phyloP scores from a whole-genome alignment of 1,284 basidiomycete species.

The Xerocomus minutiporus region DNA sequence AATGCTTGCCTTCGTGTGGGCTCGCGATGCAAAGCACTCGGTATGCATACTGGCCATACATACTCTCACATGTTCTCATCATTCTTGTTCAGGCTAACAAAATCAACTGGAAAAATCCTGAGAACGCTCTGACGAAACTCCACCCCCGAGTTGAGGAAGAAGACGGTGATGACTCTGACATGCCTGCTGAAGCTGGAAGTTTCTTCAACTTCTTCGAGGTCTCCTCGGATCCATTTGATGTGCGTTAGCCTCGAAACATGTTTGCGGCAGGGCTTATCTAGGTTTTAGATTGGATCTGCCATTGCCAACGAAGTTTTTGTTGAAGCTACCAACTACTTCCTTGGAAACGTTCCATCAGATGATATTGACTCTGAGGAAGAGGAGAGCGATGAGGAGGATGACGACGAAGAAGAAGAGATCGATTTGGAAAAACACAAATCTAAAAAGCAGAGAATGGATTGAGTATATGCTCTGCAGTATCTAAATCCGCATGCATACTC shows the following conservation, averaged over 20 bases:
- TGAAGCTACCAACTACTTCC: slow-evolving; percentile 73
- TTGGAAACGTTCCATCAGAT: slow-evolving; percentile 56
- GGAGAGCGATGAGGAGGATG: slow-evolving; percentile 61
- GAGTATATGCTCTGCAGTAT: slow-evolving; percentile 25
- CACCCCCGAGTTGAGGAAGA: slow-evolving; percentile 65
- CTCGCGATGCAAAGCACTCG: slow-evolving; percentile 60
- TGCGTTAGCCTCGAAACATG: slow-evolving; percentile 36
- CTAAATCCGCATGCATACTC: slow-evolving; percentile 14
- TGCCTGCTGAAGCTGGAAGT: slow-evolving; percentile 65
- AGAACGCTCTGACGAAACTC: slow-evolving; percentile 70
- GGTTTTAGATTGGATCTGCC: slow-evolving; percentile 56
- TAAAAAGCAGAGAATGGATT: slow-evolving; percentile 66
- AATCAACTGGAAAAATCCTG: slow-evolving; percentile 80
- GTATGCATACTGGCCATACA: slow-evolving; percentile 38
- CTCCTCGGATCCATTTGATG: slow-evolving; percentile 60
- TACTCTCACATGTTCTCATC: not conserved
- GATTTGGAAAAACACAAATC: slow-evolving; percentile 74
- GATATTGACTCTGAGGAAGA: slow-evolving; percentile 61
- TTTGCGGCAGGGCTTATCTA: slow-evolving; percentile 10
- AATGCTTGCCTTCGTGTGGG: slow-evolving; percentile 76
- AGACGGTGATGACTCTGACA: slow-evolving; percentile 40
- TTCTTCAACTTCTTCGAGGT: slow-evolving; percentile 87
- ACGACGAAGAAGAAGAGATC: slow-evolving; percentile 74
- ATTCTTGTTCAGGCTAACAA: slow-evolving; percentile 44
- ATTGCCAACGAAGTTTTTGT: slow-evolving; percentile 75